Conservation (phyloP, 1,139 yeast species). For the Yamadazyma triangularis region DNA sequence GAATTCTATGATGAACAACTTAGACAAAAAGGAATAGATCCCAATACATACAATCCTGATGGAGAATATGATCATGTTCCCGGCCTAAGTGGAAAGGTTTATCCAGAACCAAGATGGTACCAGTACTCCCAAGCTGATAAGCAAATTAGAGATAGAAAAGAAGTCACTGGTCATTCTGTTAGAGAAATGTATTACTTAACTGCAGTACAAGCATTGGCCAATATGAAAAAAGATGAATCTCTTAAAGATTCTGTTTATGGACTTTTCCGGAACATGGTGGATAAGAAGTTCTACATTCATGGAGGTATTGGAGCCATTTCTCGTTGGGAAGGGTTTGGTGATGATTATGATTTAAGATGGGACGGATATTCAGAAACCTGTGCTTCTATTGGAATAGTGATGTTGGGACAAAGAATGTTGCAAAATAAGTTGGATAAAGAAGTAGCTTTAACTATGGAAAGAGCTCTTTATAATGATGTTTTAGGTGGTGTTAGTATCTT, state of each 20-base stretch:
- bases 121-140: constrained; percentile 17
- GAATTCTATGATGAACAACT: constrained; percentile 15
- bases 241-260: constrained; percentile 10
- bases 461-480: constrained; percentile 15
- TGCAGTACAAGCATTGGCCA: constrained; percentile 15
- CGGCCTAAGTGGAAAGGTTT: no score
- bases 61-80: constrained; percentile 10
- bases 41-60: constrained; percentile 9
- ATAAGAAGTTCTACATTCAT: constrained; percentile 16
- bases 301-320: constrained; percentile 19
- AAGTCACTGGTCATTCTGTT: constrained; percentile 15
- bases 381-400: constrained; percentile 16
- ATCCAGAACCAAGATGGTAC: constrained; percentile 15
- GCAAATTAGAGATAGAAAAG: constrained; percentile 10
- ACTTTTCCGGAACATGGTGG: constrained; percentile 17
- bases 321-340: constrained; percentile 20
- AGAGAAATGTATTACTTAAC: constrained; percentile 13
- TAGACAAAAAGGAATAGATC: constrained; percentile 12
- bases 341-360: constrained; percentile 15
- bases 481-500: constrained; percentile 15
- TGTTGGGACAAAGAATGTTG: constrained; percentile 12
- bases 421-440: constrained; percentile 8
- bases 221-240: constrained; percentile 9
- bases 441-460: constrained; percentile 14
- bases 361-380: constrained; percentile 19